These are phyloP conservation scores for Fusarium palustre DNA, from an alignment of 2,329 filamentous ascomycete species.

Conservation along the genomic window DNA sequence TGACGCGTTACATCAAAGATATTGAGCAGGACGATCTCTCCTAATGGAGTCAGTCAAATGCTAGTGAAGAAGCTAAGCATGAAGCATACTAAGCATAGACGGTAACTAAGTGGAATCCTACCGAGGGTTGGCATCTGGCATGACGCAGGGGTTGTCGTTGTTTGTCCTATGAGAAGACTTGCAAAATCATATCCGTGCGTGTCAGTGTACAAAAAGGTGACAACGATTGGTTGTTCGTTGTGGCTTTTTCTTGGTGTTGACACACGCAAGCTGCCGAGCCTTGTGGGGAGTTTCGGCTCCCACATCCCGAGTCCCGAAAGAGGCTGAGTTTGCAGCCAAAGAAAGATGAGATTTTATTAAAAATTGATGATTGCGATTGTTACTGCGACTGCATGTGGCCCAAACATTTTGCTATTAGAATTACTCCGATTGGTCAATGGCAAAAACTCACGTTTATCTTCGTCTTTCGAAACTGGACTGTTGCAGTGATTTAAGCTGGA, in stretches of 20 bases:
- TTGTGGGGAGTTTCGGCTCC: constrained; percentile 14
- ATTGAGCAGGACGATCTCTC: constrained; percentile 3
- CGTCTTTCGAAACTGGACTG: neutral
- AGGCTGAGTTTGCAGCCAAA: neutral
- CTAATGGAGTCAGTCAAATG: neutral
- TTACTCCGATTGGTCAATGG: neutral
- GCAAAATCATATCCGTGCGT: constrained; percentile 2
- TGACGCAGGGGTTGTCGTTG: constrained; percentile 1
- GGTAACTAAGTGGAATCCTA: constrained; percentile 16
- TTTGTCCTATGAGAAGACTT: constrained; percentile 7
- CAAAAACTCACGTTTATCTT: neutral
- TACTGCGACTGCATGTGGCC: neutral
- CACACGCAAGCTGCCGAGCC: constrained; percentile 4
- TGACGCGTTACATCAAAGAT: constrained; percentile 16
- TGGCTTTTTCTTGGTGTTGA: neutral
- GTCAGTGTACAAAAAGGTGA: neutral
- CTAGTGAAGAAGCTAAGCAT: constrained; percentile 9
- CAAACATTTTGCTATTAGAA: neutral
- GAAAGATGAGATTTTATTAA: neutral
- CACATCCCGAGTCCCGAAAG: constrained; percentile 21
- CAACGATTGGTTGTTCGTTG: constrained; percentile 6
- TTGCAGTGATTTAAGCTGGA: neutral
- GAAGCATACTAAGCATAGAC: constrained; percentile 21
- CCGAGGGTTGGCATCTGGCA: constrained; percentile 1
- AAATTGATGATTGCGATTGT: neutral